Evolutionary conservation across 371 early-diverging fungal genomes (phyloP).

Genomic region (Syncephalastrum monosporum): DNA sequence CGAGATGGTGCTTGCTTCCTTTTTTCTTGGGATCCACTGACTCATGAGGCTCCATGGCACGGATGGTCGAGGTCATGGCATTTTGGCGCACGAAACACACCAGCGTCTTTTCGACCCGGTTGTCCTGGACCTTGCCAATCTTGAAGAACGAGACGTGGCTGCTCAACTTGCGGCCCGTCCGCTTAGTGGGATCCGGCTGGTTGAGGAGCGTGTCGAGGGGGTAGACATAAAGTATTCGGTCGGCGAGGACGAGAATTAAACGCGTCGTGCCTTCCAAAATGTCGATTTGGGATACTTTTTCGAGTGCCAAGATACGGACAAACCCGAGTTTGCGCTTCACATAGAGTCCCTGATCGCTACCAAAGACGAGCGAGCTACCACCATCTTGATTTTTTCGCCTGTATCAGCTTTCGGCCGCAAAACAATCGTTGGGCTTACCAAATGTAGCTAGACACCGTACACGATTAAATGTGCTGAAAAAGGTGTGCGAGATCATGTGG

Average conservation of each 20-base stretch:
- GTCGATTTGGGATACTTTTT: constrained; percentile 86
- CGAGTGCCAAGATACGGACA: constrained; percentile 66
- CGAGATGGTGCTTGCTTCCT: constrained; percentile 38
- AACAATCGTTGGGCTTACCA: constrained; percentile 17
- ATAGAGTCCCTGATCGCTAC: constrained; percentile 28
- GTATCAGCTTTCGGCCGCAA: neutral
- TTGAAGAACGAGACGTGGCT: constrained; percentile 89
- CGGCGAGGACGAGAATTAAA: constrained; percentile 78
- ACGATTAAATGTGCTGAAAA: constrained; percentile 34
- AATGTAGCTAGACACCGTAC: constrained; percentile 36
- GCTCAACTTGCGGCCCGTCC: constrained; percentile 69
- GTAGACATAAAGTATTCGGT: constrained; percentile 76
- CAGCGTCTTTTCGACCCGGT: constrained; percentile 65
- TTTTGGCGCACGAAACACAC: constrained; percentile 76
- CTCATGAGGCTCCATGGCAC: constrained; percentile 73
- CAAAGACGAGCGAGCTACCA: constrained; percentile 16
- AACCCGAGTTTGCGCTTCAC: constrained; percentile 12
- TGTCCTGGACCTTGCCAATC: constrained; percentile 76
- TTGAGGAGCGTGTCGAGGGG: constrained; percentile 65
- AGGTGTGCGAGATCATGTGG: constrained; percentile 29
- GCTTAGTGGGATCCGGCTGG: constrained; percentile 36
- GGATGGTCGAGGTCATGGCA: constrained; percentile 70
- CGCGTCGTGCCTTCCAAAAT: constrained; percentile 63
- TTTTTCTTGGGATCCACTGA: constrained; percentile 50
- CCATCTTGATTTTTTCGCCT: constrained; percentile 10